Evolutionary conservation across 805 yeast genomes (phyloP), one percentile per base, ranked within the genome.

Genomic region (Tetrapisispora phaffii): DNA sequence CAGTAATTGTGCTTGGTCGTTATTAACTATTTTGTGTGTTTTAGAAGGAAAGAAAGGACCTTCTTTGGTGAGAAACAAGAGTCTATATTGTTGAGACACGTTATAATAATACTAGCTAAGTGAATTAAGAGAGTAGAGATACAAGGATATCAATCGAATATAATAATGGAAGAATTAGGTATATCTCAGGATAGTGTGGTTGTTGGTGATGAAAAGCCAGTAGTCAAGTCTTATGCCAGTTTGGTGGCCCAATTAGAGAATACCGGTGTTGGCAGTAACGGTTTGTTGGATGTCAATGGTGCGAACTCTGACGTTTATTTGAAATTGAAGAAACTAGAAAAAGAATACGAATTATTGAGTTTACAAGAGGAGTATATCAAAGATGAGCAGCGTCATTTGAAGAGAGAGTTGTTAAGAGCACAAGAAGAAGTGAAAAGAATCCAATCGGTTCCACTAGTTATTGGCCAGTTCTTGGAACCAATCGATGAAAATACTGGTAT

Each of bases 371-470:
- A 89, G 48, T 94, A 90, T 65, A 88, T 93, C 62, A 93, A 94
- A 61, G 98, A 93, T 65, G 99, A 93, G 66, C 97, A 89, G 62
- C 93, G 96, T 60, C 96, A 90, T 68, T 74, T 93, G 64, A 89
- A 87, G 59, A 77, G 97, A 53, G 99, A 93, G 70, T 75, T 93
- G 46, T 80, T 89, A 40, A 80, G 97, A 57, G 98, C 98, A 2
- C 97, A 94, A 65, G 98, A 93, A 66, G 99, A 93, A 68, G 98
- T 93, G 38, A 90, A 93, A 67, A 79, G 96, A 58, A 94, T 93
- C 63, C 96, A 93, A 61, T 85, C 96, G 2, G 98, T 93, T 42
- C 98, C 98, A 15, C 74, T 94, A 52, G 99, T 93, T 15, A 93
- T 93, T 66, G 99, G 99, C 21, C 98, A 93, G 68, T 94, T 93